Evolutionary conservation across 2,329 filamentous ascomycete species (phyloP).

Genomic region (Coniochaeta prunicola): DNA sequence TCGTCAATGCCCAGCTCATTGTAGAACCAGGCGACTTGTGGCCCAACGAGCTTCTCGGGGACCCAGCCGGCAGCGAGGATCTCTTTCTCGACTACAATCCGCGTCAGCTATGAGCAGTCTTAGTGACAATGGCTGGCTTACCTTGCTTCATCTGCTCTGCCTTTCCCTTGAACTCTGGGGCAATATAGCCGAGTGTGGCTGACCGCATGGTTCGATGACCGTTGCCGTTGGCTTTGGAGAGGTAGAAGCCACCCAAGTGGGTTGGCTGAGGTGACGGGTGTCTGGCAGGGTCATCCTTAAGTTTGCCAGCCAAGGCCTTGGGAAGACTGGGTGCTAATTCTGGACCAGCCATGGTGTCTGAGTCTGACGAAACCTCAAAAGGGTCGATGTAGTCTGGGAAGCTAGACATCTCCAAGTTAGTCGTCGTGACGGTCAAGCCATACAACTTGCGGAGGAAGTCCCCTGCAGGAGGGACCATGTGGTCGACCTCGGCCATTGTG

Average conservation of each 20-base stretch:
- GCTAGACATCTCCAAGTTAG: constrained; percentile 18
- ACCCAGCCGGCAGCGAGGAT: constrained; percentile 80
- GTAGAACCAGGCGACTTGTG: constrained; percentile 95
- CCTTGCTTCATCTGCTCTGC: constrained; percentile 79
- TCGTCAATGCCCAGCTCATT: constrained; percentile 96
- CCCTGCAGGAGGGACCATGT: constrained; percentile 6
- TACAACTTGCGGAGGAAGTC: constrained; percentile 15
- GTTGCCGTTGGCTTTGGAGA: constrained; percentile 36
- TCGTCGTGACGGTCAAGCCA: constrained; percentile 20
- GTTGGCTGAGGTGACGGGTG: constrained; percentile 83
- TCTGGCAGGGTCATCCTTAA: constrained; percentile 37
- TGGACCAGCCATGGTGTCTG: constrained; percentile 21
- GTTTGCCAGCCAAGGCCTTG: constrained; percentile 20
- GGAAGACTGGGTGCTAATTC: constrained; percentile 10
- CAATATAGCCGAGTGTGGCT: constrained; percentile 87
- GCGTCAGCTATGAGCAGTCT: not conserved
- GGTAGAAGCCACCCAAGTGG: constrained; percentile 54
- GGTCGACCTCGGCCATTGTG: constrained; percentile 14
- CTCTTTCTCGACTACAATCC: constrained; percentile 64
- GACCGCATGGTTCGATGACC: constrained; percentile 74
- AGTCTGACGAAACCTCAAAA: constrained; percentile 14
- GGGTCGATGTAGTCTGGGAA: constrained; percentile 27
- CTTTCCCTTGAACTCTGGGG: constrained; percentile 90
- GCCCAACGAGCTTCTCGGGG: constrained; percentile 71
- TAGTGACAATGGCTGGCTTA: constrained; percentile 27